phyloP scores from a whole-genome alignment of 192 early-diverging fungal species.

The Umbelopsis sp. region DNA sequence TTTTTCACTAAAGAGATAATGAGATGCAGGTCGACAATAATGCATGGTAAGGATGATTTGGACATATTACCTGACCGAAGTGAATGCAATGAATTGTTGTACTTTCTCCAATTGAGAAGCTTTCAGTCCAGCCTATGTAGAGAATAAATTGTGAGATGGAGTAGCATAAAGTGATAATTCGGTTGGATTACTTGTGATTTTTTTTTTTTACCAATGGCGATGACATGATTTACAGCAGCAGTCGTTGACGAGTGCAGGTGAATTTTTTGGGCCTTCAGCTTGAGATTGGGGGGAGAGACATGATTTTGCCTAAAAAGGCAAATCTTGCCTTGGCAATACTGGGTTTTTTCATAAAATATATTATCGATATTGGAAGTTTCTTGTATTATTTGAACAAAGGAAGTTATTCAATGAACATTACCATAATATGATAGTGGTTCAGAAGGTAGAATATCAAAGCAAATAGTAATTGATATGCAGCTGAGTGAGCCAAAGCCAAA shows the following conservation, averaged over 20 bases:
- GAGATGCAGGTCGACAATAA: slow-evolving; percentile 15
- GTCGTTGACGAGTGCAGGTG: neutral
- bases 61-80: slow-evolving; percentile 40
- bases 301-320: slow-evolving; percentile 10
- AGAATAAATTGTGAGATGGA: neutral
- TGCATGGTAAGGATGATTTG: neutral
- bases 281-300: neutral
- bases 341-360: no score
- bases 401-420: no score
- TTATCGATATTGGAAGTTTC: no score
- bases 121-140: slow-evolving; percentile 27
- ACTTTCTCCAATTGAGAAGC: slow-evolving; percentile 44
- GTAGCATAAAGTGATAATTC: neutral
- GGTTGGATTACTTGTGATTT: neutral
- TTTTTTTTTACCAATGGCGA: slow-evolving; percentile 6
- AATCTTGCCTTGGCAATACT: neutral
- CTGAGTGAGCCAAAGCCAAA: no score
- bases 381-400: no score
- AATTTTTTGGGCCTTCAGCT: neutral
- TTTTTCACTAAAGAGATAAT: slow-evolving; percentile 49
- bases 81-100: slow-evolving; percentile 47
- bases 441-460: no score
- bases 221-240: slow-evolving; percentile 5
- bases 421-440: no score
- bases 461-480: no score